Conservation (phyloP, 1,284 basidiomycete species). For the Mrakiaceae sp. region DNA sequence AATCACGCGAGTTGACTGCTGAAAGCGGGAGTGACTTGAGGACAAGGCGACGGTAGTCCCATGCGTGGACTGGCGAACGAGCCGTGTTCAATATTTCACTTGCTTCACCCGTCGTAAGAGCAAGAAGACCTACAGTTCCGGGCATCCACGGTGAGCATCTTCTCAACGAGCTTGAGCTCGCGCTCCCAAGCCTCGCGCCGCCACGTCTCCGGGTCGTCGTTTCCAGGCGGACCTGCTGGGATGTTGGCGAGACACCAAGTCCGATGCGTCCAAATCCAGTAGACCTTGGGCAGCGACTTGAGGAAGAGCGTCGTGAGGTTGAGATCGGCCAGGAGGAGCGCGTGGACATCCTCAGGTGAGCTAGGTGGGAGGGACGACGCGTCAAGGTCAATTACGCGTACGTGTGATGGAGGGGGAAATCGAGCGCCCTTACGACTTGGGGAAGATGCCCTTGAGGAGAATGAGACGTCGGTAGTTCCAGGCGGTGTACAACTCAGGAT, state of each 20-base stretch:
- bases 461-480: constrained; percentile 86
- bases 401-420: background rate
- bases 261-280: constrained; percentile 95
- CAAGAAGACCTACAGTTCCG: constrained; percentile 64
- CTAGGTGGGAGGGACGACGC: constrained; percentile 36
- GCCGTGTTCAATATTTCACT: background rate
- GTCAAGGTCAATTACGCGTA: background rate
- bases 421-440: constrained; percentile 41
- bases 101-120: background rate
- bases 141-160: constrained; percentile 75
- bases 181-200: constrained; percentile 63
- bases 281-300: constrained; percentile 78
- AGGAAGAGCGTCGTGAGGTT: constrained; percentile 65
- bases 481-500: constrained; percentile 82
- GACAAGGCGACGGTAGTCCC: constrained; percentile 81
- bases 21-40: constrained; percentile 50
- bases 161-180: constrained; percentile 75
- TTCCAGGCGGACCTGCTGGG: constrained; percentile 51
- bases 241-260: constrained; percentile 82
- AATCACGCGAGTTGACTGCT: constrained; percentile 31
- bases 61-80: constrained; percentile 61
- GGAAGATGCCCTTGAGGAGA: constrained; percentile 55
- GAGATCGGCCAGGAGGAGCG: constrained; percentile 59
- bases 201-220: constrained; percentile 41
- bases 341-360: constrained; percentile 50